A percentile compares a stretch with the other conserved stretches of the same genome.
Evolutionary conservation across 2,329 filamentous ascomycete genomes (phyloP).

Genomic region (Colletotrichum tanaceti): DNA sequence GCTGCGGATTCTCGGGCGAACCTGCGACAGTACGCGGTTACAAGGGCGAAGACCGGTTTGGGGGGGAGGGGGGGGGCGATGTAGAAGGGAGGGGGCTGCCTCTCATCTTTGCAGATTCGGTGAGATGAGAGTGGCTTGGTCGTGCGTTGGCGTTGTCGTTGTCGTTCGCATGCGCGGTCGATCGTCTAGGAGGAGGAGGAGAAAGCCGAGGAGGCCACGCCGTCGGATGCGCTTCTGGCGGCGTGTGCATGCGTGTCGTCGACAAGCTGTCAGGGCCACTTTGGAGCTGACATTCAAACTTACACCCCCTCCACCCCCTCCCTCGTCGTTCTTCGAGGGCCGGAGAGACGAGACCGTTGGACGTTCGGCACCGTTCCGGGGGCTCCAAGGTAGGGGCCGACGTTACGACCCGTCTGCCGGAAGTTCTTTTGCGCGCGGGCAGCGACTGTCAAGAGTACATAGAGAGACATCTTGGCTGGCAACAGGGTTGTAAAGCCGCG

Average conservation of each 20-base stretch:
- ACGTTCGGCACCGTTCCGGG: not conserved
- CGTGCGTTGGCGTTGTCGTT: not conserved
- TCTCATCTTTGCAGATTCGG: not conserved
- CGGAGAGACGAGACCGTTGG: constrained; percentile 4
- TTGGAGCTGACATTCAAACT: not conserved
- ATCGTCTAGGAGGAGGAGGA: not conserved
- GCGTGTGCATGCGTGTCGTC: not conserved
- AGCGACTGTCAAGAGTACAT: not conserved
- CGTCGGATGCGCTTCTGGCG: not conserved
- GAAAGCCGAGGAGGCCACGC: too few relatives aligned
- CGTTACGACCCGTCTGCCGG: not conserved
- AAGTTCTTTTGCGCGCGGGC: not conserved
- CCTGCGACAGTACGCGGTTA: constrained; percentile 14
- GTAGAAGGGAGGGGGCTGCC: not conserved
- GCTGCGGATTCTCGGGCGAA: constrained; percentile 1
- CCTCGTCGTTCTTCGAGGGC: not conserved
- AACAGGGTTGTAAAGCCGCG: not conserved
- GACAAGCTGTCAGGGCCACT: not conserved
- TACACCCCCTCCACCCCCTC: not conserved
- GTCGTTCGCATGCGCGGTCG: not conserved
- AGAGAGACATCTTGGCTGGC: constrained; percentile 8
- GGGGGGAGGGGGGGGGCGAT: too few relatives aligned
- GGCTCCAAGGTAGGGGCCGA: not conserved
- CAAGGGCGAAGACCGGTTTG: not conserved
- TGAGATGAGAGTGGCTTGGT: constrained; percentile 1